These are phyloP conservation scores for Penicillium soppii DNA, from an alignment of 495 filamentous ascomycete genomes.

Conservation along the genomic window DNA sequence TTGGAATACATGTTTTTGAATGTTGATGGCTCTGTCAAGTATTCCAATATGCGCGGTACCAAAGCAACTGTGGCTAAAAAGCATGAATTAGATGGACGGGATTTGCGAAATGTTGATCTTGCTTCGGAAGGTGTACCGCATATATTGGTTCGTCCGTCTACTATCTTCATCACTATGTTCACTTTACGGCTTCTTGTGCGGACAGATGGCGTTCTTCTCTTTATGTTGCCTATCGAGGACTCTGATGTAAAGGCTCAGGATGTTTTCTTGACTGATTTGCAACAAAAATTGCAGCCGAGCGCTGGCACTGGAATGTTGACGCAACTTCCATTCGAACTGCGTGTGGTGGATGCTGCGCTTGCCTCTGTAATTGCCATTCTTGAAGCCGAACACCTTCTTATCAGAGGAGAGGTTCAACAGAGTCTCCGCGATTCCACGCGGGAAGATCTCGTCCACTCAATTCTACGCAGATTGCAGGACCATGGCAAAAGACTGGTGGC, in stretches of 20 bases:
- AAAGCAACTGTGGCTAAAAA: constrained; percentile 20
- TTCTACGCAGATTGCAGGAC: constrained; percentile 19
- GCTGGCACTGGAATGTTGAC: constrained; percentile 37
- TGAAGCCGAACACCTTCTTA: constrained; percentile 28
- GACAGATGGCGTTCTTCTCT: constrained; percentile 22
- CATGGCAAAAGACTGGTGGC: constrained; percentile 20
- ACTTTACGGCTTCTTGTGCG: constrained; percentile 30
- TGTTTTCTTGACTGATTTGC: constrained; percentile 38
- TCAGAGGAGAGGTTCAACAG: constrained; percentile 14
- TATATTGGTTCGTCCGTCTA: constrained; percentile 26
- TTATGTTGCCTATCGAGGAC: constrained; percentile 16
- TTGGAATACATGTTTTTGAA: constrained; percentile 15
- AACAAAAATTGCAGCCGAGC: constrained; percentile 60
- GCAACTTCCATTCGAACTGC: constrained; percentile 67
- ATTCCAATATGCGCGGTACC: constrained; percentile 7
- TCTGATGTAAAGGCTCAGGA: constrained; percentile 18
- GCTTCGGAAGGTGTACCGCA: constrained; percentile 30
- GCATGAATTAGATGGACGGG: constrained; percentile 25
- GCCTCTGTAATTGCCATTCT: constrained; percentile 53
- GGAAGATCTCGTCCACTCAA: constrained; percentile 19
- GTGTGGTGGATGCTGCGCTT: constrained; percentile 78
- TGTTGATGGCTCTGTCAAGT: background rate
- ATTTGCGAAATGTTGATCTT: constrained; percentile 29
- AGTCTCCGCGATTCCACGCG: constrained; percentile 19
- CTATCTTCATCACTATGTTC: constrained; percentile 32